Evolutionary conservation across 345 rosid species (phyloP).

Genomic region (Microcos paniculata): DNA sequence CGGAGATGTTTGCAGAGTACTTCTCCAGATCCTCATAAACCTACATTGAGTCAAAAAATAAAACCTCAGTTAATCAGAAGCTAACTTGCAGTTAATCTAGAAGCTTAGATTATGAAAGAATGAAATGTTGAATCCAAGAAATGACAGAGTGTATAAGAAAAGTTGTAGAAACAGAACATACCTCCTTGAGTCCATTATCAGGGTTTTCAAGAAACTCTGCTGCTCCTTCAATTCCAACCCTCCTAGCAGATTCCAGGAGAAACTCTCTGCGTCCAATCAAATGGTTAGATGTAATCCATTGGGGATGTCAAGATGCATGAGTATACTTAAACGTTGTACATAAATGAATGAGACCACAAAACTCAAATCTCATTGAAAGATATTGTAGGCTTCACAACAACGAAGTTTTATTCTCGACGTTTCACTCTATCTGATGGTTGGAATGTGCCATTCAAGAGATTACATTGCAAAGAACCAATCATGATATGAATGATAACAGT

Average conservation of each 20-base stretch:
- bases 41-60: constrained; percentile 33
- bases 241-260: constrained; percentile 70
- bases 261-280: constrained; percentile 51
- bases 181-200: constrained; percentile 66
- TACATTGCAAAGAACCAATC: not conserved
- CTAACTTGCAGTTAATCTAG: not conserved
- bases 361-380: not conserved
- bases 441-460: not conserved
- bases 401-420: not conserved
- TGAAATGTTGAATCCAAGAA: not conserved
- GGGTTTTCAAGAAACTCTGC: constrained; percentile 77
- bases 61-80: constrained; percentile 10
- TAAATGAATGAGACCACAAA: not conserved
- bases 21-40: constrained; percentile 65
- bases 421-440: not conserved
- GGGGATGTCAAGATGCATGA: not conserved
- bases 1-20: constrained; percentile 55
- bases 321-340: not conserved
- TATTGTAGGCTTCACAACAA: too few relatives aligned
- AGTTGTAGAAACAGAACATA: constrained; percentile 12
- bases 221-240: constrained; percentile 78
- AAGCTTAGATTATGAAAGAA: not conserved
- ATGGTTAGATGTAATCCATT: constrained; percentile 1
- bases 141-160: not conserved
- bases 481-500: too few relatives aligned